Evolutionary conservation across 73 alveolate genomes (phyloP).

Genomic region (Tetrahymena borealis): DNA sequence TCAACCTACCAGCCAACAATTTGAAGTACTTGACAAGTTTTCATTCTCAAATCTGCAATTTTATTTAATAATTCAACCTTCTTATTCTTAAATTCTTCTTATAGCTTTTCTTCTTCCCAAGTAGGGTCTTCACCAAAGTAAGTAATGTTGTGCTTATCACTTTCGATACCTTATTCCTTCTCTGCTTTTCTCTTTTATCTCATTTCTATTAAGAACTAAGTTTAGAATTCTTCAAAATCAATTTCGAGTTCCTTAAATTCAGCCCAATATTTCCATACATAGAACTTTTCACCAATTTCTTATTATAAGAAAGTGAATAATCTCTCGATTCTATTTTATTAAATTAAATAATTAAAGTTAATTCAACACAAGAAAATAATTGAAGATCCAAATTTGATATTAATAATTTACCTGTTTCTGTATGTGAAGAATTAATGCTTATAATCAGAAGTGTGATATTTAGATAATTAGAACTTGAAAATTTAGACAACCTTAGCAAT

Average conservation of each 20-base stretch:
- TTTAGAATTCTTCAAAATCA: not conserved
- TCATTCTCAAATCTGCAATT: slow-evolving; percentile 24
- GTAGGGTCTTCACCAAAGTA: not conserved
- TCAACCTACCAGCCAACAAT: slow-evolving; percentile 25
- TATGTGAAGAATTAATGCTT: not conserved
- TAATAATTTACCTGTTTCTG: not conserved
- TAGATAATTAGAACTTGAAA: slow-evolving; percentile 5
- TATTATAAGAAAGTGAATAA: slow-evolving; percentile 18
- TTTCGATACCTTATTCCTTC: not conserved
- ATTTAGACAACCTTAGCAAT: slow-evolving; percentile 16
- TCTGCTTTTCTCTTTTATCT: not conserved
- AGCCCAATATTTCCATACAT: slow-evolving; percentile 42
- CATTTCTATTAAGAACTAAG: not conserved
- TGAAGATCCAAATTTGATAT: not conserved
- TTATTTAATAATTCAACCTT: not conserved
- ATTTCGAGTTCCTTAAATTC: slow-evolving; percentile 6
- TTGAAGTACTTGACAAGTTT: slow-evolving; percentile 19
- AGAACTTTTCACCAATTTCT: slow-evolving; percentile 28
- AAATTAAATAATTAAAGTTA: not conserved
- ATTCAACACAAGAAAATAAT: not conserved
- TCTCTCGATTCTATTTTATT: slow-evolving; percentile 9
- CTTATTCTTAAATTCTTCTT: not conserved
- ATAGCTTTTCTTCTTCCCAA: not conserved
- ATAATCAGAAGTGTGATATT: slow-evolving; percentile 2
- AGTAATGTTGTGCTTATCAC: not conserved